Base-by-base conservation (phyloP, 2,329 filamentous ascomycete genomes). In the Endoconidiophora laricicola region DNA sequence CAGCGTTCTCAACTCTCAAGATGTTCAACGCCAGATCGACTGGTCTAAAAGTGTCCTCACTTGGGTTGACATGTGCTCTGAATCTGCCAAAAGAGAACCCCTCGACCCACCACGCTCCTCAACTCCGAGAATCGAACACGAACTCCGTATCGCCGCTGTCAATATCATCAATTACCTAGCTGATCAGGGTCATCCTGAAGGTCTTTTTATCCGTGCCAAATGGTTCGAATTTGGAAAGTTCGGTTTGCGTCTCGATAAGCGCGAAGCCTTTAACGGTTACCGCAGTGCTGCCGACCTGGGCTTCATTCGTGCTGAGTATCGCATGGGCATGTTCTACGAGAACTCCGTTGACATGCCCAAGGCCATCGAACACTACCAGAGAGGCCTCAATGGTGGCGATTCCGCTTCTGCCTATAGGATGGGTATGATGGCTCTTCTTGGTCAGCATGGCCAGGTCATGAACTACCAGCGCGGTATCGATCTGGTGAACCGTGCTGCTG, bases 171-270 rank as follows among this genome's bases (percentile, higher is more conserved):
- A 75, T 50, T 95, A 95, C 62, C 71, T 98, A 36, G 84, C 90
- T 22, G 83, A 88, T 48, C 91, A 98, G 63, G 79, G 82, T 55
- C 91, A 98, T 58, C 91, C 91, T 22, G 87, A 91, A 60, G 91
- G 91, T 22, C 79, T 93, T 57, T 98, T 96, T 63, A 86, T 96
- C 69, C 80, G 80, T 59, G 86, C 87, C 53, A 95, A 94, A 74
- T 98, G 91, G 91, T 72, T 94, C 46, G 91, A 98, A 62, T 98
- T 96, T 71, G 91, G 91, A 58, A 94, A 94, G 61, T 96, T 95
- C 61, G 87, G 86, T 38, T 79, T 82, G 63, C 79, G 87, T 24
- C 73, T 87, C 54, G 91, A 98, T 69, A 94, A 94, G 68, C 88
- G 90, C 60, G 90, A 95, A 66, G 90, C 91, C 6, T 96, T 93